phyloP scores from a whole-genome alignment of 345 rosid species.

The Eucalyptus pauciflora region DNA sequence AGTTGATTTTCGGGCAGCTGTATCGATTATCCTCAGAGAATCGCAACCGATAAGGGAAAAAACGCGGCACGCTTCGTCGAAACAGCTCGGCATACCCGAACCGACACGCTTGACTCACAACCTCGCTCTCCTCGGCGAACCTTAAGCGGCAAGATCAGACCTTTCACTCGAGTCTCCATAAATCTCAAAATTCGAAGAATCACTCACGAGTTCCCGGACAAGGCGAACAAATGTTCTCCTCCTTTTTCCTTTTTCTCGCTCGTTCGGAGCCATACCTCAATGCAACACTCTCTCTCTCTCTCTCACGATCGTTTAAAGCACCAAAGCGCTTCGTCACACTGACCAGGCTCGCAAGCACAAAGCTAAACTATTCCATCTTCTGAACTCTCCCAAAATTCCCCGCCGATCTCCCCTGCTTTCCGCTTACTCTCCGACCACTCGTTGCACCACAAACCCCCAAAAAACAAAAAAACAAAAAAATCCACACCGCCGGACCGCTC shows the following conservation, averaged over 20 bases:
- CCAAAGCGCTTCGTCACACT: neutral
- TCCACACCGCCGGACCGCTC: neutral
- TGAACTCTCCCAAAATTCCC: neutral
- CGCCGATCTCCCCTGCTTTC: neutral
- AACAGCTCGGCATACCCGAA: neutral
- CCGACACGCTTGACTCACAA: neutral
- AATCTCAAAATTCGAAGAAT: neutral
- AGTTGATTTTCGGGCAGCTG: neutral
- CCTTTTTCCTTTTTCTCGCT: neutral
- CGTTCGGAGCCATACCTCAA: neutral
- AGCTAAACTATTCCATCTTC: neutral
- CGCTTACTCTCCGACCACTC: neutral
- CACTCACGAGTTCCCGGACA: neutral
- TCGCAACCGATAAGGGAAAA: neutral
- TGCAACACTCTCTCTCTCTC: neutral
- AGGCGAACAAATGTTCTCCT: neutral
- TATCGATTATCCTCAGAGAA: neutral
- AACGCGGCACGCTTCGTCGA: neutral
- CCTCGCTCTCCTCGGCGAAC: neutral
- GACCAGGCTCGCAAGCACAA: neutral
- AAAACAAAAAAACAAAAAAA: neutral
- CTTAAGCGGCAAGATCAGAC: neutral
- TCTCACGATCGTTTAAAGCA: neutral
- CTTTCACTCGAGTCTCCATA: neutral
- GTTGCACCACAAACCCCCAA: neutral